Base-by-base conservation (phyloP, 371 early-diverging fungal genomes). In the Mucor circinelloides region DNA sequence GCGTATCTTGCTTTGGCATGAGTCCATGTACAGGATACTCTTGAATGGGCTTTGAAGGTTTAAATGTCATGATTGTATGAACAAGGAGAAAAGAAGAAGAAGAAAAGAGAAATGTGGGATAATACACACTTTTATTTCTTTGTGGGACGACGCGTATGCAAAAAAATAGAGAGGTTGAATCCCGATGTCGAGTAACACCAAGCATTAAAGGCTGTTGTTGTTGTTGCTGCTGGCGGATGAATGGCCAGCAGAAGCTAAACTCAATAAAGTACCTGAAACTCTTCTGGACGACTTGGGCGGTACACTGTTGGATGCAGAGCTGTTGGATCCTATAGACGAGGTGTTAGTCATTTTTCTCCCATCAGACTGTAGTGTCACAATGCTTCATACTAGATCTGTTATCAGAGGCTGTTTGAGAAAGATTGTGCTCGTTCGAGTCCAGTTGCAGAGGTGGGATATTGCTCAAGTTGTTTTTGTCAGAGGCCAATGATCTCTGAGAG, bases 1-100 rank as follows among this genome's bases (percentile, higher is more conserved):
- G 91, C 3, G 96, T 95, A 75, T 95, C 96, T 75, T 87, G 86
- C 69, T 90, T 90, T 58, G 90, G 89, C 77, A 90, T 88, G 34
- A 91, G 80, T 15, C 91, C 90, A 64, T 86, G 79, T 5, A 85
- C 82, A 59, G 93, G 93, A 61, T 93, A 91, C 60, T 85, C 83
- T 56, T 79, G 72, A 60, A 85, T 85, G 32, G 85, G 81, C 66
- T 85, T 82, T 40, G 56, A n/a, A 42, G 48, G 10, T 15, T 19
- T 38, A 25, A 54, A 32, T 28, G 54, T 52, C 67, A 67, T 67
- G 42, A 27, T 27, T 13, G 23, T 30, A 31, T 8, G 6, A 44
- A 32, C 31, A 38, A 9, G 2, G 59, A 28, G 15, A 52, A 52
- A 58, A 59, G 44, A 50, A 34, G 30, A 44, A 34, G 17, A 15